phyloP scores from a whole-genome alignment of 495 filamentous ascomycete genomes.

The Penicillium samsonianum region DNA sequence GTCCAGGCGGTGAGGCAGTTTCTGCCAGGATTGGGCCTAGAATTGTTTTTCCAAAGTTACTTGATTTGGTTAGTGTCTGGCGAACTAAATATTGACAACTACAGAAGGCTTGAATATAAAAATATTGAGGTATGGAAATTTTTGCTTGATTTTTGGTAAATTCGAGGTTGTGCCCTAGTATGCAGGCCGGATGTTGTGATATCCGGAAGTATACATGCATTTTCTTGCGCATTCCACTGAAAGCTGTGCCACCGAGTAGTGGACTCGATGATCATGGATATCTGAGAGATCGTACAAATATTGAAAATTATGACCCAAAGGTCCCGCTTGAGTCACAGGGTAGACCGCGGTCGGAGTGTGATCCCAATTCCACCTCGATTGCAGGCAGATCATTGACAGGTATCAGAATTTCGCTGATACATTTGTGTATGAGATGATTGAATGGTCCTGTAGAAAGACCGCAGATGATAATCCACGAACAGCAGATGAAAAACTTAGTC shows the following conservation, averaged over 20 bases:
- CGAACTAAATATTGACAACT: neutral
- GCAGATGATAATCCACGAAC: neutral
- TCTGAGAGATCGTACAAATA: neutral
- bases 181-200: slow-evolving; percentile 11
- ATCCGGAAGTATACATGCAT: slow-evolving; percentile 13
- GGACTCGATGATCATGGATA: neutral
- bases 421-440: slow-evolving; percentile 1
- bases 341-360: neutral
- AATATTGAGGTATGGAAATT: neutral
- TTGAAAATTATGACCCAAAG: neutral
- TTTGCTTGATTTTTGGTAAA: neutral
- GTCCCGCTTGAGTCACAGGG: neutral
- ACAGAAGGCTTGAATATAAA: neutral
- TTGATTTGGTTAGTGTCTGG: slow-evolving; percentile 7
- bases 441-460: neutral
- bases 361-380: neutral
- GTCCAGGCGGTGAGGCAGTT: slow-evolving; percentile 24
- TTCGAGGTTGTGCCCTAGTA: neutral
- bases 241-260: slow-evolving; percentile 7
- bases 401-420: slow-evolving; percentile 1
- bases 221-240: slow-evolving; percentile 2
- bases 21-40: slow-evolving; percentile 24
- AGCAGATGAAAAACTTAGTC: slow-evolving; percentile 47
- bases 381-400: slow-evolving; percentile 6
- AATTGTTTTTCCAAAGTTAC: slow-evolving; percentile 4